These are phyloP conservation scores for Aspergillus indologenus DNA, from an alignment of 495 filamentous ascomycete species.

Conservation along the genomic window DNA sequence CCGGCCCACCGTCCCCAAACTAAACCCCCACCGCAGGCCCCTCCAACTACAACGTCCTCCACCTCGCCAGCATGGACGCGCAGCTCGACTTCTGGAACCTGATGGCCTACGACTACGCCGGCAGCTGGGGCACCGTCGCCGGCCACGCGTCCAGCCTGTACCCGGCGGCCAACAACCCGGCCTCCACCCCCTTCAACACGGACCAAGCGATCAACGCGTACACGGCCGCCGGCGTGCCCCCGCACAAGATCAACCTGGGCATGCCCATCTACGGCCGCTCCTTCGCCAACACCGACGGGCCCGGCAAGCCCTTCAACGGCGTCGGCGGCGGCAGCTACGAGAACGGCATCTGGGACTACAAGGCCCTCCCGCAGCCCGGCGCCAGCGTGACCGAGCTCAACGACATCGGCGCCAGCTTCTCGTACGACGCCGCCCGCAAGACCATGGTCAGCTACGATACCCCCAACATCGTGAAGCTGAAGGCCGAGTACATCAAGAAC, in stretches of 20 bases:
- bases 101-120: constrained; percentile 81
- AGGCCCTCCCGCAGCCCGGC: constrained; percentile 35
- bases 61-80: constrained; percentile 63
- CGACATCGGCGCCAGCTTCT: constrained; percentile 55
- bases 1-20: not conserved
- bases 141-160: constrained; percentile 82
- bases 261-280: constrained; percentile 86
- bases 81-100: constrained; percentile 73
- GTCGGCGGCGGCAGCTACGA: constrained; percentile 67
- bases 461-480: constrained; percentile 52
- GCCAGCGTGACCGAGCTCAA: constrained; percentile 4
- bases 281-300: constrained; percentile 69
- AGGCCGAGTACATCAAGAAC: constrained; percentile 62
- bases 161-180: constrained; percentile 47
- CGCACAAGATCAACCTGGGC: constrained; percentile 74
- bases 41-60: constrained; percentile 62
- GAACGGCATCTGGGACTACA: constrained; percentile 78
- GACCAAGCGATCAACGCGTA: constrained; percentile 56
- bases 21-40: constrained; percentile 26
- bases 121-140: constrained; percentile 65
- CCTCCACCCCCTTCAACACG: constrained; percentile 55
- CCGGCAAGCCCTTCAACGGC: constrained; percentile 64
- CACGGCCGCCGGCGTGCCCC: constrained; percentile 47
- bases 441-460: constrained; percentile 80
- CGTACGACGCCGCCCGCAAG: constrained; percentile 55